Conservation (phyloP, 495 filamentous ascomycete species). For the Oleoguttula mirabilis region DNA sequence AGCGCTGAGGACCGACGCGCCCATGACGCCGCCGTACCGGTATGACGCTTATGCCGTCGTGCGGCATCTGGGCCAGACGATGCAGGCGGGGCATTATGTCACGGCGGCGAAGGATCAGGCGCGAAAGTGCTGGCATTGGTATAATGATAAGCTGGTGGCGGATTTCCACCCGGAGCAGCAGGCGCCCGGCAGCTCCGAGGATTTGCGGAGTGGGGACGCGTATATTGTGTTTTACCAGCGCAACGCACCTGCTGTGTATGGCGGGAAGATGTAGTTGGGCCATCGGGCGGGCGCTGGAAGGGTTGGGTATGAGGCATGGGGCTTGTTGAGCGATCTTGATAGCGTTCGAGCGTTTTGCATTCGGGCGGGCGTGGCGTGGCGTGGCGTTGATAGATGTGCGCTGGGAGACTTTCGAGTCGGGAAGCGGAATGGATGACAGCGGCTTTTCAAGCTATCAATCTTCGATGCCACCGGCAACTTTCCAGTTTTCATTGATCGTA, state of each 20-base stretch:
- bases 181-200: neutral
- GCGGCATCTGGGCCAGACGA: conserved; percentile 50
- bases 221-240: conserved; percentile 49
- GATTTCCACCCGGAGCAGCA: conserved; percentile 40
- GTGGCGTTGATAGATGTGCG: no score
- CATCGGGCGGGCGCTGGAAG: no score
- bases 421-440: no score
- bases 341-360: no score
- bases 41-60: conserved; percentile 66
- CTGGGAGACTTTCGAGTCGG: no score
- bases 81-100: conserved; percentile 60
- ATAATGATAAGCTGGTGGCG: conserved; percentile 48
- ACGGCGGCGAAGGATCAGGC: conserved; percentile 50
- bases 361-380: no score
- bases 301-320: no score
- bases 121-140: conserved; percentile 50
- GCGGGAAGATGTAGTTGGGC: conserved; percentile 1
- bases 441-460: no score
- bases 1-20: conserved; percentile 27
- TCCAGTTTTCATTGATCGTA: no score
- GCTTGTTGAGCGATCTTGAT: no score
- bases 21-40: conserved; percentile 50
- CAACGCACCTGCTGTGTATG: neutral
- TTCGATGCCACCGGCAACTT: no score
- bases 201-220: conserved; percentile 35